These are phyloP conservation scores for Russula abietina DNA, from an alignment of 768 basidiomycete genomes.

Conservation along the genomic window DNA sequence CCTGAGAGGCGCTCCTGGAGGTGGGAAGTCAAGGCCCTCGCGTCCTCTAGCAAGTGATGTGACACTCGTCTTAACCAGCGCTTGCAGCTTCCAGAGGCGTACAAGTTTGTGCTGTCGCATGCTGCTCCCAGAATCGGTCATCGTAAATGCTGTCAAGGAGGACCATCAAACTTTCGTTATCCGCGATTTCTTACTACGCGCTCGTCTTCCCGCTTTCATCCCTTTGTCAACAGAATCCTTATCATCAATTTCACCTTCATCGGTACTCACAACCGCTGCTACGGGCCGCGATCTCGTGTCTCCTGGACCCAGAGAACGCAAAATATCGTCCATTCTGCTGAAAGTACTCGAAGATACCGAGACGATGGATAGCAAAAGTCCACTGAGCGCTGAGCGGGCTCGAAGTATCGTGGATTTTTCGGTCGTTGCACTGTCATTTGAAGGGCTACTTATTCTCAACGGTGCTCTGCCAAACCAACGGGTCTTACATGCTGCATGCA, in stretches of 20 bases:
- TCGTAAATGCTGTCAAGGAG: constrained; percentile 56
- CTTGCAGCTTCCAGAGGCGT: constrained; percentile 51
- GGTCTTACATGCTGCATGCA: constrained; percentile 59
- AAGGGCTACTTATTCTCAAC: constrained; percentile 58
- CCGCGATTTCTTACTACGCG: constrained; percentile 63
- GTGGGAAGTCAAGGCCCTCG: constrained; percentile 41
- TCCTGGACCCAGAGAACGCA: constrained; percentile 54
- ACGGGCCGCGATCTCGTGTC: constrained; percentile 35
- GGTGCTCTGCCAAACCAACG: constrained; percentile 55
- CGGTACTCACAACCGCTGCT: background rate
- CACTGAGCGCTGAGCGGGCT: constrained; percentile 54
- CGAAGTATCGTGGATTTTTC: constrained; percentile 66
- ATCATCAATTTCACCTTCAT: background rate
- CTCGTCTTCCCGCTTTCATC: constrained; percentile 47
- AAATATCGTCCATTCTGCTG: constrained; percentile 55
- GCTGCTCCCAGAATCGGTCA: constrained; percentile 62
- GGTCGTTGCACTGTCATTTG: constrained; percentile 60
- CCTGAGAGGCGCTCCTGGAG: constrained; percentile 34
- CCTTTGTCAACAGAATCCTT: constrained; percentile 18
- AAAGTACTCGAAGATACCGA: constrained; percentile 55
- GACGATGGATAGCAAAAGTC: constrained; percentile 29
- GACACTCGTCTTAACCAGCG: constrained; percentile 52
- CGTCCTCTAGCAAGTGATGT: constrained; percentile 55
- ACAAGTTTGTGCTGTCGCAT: constrained; percentile 43
- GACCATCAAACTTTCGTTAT: constrained; percentile 54